Percentiles rank a stretch among this genome's conserved stretches.
phyloP scores from a whole-genome alignment of 139 green algal genomes.

The Chlorella sp. region DNA sequence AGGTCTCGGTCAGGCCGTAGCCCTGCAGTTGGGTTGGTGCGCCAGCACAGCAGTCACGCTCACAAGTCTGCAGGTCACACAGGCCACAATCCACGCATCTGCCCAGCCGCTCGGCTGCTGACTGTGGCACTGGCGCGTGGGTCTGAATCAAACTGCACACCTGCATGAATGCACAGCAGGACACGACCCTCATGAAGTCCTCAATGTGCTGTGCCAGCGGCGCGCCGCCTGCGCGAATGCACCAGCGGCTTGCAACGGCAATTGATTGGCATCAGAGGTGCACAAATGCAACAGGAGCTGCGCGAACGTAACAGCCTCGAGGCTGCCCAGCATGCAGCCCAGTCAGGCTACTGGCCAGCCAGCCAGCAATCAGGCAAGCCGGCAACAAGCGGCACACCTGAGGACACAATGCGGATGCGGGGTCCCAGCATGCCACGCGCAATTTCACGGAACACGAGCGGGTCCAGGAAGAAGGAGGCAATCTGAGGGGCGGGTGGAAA shows the following conservation, averaged over 20 bases:
- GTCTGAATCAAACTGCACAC: too few relatives aligned
- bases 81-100: too few relatives aligned
- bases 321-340: too few relatives aligned
- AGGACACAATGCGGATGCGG: conserved; percentile 69
- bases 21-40: conserved; percentile 53
- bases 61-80: too few relatives aligned
- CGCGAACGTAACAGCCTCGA: too few relatives aligned
- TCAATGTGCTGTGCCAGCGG: conserved; percentile 85
- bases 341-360: not conserved
- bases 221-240: conserved; percentile 63
- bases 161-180: conserved; percentile 67
- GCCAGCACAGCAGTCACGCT: not conserved
- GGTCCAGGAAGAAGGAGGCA: conserved; percentile 59
- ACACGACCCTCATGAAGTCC: conserved; percentile 63
- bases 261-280: not conserved
- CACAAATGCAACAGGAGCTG: not conserved
- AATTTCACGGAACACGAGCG: conserved; percentile 78
- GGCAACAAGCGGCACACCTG: conserved; percentile 58
- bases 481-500: not conserved
- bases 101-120: too few relatives aligned
- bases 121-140: too few relatives aligned
- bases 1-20: conserved; percentile 93
- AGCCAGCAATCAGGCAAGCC: conserved; percentile 35
- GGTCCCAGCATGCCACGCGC: conserved; percentile 66
- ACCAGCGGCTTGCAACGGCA: not conserved